Evolutionary conservation across 2,329 filamentous ascomycete species (phyloP).

Genomic region (Curvularia verruculosa): DNA sequence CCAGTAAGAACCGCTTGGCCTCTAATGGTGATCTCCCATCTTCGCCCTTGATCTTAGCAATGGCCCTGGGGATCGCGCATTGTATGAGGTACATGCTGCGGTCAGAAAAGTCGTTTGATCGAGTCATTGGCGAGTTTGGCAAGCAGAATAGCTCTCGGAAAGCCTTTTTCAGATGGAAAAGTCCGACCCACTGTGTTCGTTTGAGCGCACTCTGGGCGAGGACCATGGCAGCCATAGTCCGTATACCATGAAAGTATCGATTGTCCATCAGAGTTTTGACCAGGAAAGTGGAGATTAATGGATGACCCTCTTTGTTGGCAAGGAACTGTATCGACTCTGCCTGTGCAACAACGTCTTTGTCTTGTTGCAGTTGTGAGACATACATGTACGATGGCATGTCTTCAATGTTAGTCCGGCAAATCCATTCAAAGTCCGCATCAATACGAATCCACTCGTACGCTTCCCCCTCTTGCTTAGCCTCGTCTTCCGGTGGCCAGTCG

Average conservation of each 20-base stretch:
- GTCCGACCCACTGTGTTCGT: slow-evolving; percentile 72
- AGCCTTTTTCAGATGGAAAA: slow-evolving; percentile 81
- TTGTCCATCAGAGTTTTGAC: slow-evolving; percentile 87
- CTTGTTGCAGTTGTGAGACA: slow-evolving; percentile 94
- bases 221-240: slow-evolving; percentile 80
- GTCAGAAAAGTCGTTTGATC: slow-evolving; percentile 90
- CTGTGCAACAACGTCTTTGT: slow-evolving; percentile 92
- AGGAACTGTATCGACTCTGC: slow-evolving; percentile 75
- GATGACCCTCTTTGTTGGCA: slow-evolving; percentile 69
- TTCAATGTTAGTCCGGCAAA: slow-evolving; percentile 75
- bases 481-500: slow-evolving; percentile 89
- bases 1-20: slow-evolving; percentile 83
- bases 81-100: slow-evolving; percentile 85
- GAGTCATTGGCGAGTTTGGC: slow-evolving; percentile 75
- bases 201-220: slow-evolving; percentile 72
- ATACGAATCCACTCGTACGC: slow-evolving; percentile 99
- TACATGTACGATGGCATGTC: slow-evolving; percentile 97
- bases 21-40: slow-evolving; percentile 78
- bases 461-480: slow-evolving; percentile 90
- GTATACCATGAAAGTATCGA: slow-evolving; percentile 92
- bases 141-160: slow-evolving; percentile 91
- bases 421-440: slow-evolving; percentile 98
- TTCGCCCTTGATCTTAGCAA: slow-evolving; percentile 76
- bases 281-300: slow-evolving; percentile 86
- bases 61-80: slow-evolving; percentile 78